These are phyloP conservation scores for Pluteus cervinus DNA, from an alignment of 768 basidiomycete genomes.

Conservation along the genomic window DNA sequence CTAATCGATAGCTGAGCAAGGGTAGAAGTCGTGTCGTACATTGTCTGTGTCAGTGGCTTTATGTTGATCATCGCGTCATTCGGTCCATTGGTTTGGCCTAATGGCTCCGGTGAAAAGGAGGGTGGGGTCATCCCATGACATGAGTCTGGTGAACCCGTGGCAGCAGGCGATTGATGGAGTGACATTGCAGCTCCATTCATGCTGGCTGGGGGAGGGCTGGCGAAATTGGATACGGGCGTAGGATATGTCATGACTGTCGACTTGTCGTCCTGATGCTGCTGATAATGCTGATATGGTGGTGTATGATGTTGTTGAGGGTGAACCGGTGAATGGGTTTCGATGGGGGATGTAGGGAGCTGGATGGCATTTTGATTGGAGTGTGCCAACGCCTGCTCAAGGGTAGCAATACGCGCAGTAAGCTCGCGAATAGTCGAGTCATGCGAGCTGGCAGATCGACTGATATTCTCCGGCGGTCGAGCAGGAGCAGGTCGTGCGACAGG, in stretches of 20 bases:
- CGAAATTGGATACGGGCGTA: no score
- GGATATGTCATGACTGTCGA: no score
- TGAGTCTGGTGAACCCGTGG: neutral
- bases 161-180: neutral
- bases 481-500: slow-evolving; percentile 37
- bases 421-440: slow-evolving; percentile 16
- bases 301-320: no score
- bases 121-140: no score
- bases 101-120: no score
- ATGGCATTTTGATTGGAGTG: neutral
- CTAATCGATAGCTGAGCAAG: slow-evolving; percentile 39
- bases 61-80: no score
- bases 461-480: slow-evolving; percentile 25
- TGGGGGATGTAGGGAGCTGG: neutral
- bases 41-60: slow-evolving; percentile 21
- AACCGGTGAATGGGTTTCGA: neutral
- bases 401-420: slow-evolving; percentile 20
- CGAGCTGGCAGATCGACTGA: slow-evolving; percentile 1
- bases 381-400: slow-evolving; percentile 19
- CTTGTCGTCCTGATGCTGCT: no score
- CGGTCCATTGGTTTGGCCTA: no score
- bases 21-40: slow-evolving; percentile 33
- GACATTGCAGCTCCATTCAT: neutral
- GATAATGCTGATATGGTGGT: no score
- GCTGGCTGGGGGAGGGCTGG: no score